These are phyloP conservation scores for Aspergillus melleus DNA, from an alignment of 2,329 filamentous ascomycete genomes.

Conservation along the genomic window DNA sequence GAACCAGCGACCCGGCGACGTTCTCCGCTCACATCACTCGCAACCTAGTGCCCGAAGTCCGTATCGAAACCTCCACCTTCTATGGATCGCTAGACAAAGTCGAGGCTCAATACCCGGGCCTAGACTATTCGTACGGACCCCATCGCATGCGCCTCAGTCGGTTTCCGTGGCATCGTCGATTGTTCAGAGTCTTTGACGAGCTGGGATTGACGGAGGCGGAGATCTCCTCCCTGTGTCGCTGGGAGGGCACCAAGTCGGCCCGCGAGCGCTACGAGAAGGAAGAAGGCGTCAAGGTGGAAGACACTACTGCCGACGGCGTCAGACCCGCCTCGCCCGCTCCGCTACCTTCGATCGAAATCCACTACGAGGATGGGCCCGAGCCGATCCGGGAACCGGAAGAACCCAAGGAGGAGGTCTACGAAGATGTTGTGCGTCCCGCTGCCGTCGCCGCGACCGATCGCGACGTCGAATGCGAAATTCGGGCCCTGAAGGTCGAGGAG, in stretches of 20 bases:
- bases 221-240: slow-evolving; percentile 63
- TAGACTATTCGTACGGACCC: slow-evolving; percentile 63
- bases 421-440: slow-evolving; percentile 24
- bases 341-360: slow-evolving; percentile 32
- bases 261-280: slow-evolving; percentile 52
- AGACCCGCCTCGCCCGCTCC: slow-evolving; percentile 48
- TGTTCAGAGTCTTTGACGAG: slow-evolving; percentile 63
- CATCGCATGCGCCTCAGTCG: slow-evolving; percentile 63
- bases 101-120: slow-evolving; percentile 65
- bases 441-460: slow-evolving; percentile 26
- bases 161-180: slow-evolving; percentile 60
- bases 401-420: slow-evolving; percentile 19
- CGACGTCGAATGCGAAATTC: slow-evolving; percentile 22
- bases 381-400: slow-evolving; percentile 23
- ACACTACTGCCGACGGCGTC: slow-evolving; percentile 63
- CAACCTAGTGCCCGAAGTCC: slow-evolving; percentile 65
- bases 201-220: slow-evolving; percentile 60
- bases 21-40: slow-evolving; percentile 61
- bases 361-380: slow-evolving; percentile 29
- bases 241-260: slow-evolving; percentile 53
- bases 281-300: slow-evolving; percentile 58
- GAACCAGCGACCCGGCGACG: slow-evolving; percentile 56
- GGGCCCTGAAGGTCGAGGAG: slow-evolving; percentile 36
- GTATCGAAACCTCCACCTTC: slow-evolving; percentile 63
- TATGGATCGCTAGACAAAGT: slow-evolving; percentile 65